Base-by-base conservation (phyloP, 1,139 yeast genomes). In the Taphrina populina region DNA sequence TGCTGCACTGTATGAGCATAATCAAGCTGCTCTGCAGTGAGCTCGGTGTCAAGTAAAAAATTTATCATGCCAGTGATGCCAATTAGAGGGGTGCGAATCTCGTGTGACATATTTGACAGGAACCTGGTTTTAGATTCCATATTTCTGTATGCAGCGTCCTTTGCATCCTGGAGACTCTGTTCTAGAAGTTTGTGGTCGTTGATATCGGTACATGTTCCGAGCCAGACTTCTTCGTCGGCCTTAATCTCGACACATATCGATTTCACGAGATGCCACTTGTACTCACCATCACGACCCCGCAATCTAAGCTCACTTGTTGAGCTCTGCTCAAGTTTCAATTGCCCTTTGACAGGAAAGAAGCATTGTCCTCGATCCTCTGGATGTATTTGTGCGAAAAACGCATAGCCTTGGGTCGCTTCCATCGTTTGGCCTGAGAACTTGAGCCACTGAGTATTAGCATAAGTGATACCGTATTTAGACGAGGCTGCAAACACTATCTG, bases 51-150 rank as follows among this genome's bases (percentile, higher is more conserved):
- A 59, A 84, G 73, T 3, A 95, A 87, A 62, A 88, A 86, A n/a
- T 94, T 84, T 0, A 95, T 87, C 95, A 88, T 88, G 60, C 96
- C 96, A 43, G 90, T 73, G 32, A 88, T 88, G 67, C 96, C 96
- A 70, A 88, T 88, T 63, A 88, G 72, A 2, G 96, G 96, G 0
- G 96, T 88, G 63, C 96, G 77, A 66, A 88, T 77, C 70, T 88
- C 96, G 67, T 88, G 96, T 0, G 56, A 46, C 59, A 57, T 57
- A 26, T 57, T 57, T 17, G 59, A 53, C 35, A 57, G 35, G 26
- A 53, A 57, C 11, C 55, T 39, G 20, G 57, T 66, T 24, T 60
- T 59, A 40, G 62, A 54, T 30, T 62, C 40, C 63, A 65, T 62
- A 21, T 61, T 57, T 30, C 63, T 62, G n/a, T 67, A 62, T 10